phyloP scores from a whole-genome alignment of 1,139 yeast genomes.

The Debaryomycetaceae sp. region DNA sequence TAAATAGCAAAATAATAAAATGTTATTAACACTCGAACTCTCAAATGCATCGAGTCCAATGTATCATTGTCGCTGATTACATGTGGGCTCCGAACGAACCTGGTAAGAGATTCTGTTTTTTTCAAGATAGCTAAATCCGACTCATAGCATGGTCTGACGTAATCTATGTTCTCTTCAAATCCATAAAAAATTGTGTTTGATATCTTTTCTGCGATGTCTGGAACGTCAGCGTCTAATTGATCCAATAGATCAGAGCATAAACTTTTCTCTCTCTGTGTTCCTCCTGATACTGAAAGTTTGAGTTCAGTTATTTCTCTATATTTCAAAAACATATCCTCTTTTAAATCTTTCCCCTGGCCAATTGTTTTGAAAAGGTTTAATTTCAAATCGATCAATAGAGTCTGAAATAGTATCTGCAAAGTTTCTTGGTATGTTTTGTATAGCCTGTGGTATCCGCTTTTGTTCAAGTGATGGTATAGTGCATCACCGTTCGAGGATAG shows the following conservation, averaged over 20 bases:
- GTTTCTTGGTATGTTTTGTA: conserved; percentile 19
- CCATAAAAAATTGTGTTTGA: conserved; percentile 30
- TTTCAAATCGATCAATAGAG: conserved; percentile 6
- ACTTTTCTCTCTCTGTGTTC: neutral
- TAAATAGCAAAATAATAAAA: conserved; percentile 21
- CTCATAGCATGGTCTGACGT: conserved; percentile 21
- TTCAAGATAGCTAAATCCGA: conserved; percentile 24
- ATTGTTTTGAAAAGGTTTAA: neutral
- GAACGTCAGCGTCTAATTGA: conserved; percentile 15
- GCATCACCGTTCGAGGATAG: conserved; percentile 17
- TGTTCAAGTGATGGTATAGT: conserved; percentile 14
- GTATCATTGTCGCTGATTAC: conserved; percentile 18
- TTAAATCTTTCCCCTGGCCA: neutral
- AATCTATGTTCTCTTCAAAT: conserved; percentile 11
- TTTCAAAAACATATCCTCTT: neutral
- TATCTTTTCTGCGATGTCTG: conserved; percentile 32
- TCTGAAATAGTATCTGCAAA: conserved; percentile 18
- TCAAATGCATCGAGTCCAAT: conserved; percentile 24
- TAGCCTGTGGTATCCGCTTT: conserved; percentile 21
- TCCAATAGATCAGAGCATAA: conserved; percentile 13
- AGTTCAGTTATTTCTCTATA: neutral
- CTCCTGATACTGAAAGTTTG: neutral
- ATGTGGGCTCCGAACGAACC: conserved; percentile 7
- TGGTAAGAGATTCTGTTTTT: conserved; percentile 12
- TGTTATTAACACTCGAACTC: conserved; percentile 21